Evolutionary conservation across 2,329 filamentous ascomycete species (phyloP), one percentile per base, ranked within the genome.

Genomic region (Aureobasidium sp.): DNA sequence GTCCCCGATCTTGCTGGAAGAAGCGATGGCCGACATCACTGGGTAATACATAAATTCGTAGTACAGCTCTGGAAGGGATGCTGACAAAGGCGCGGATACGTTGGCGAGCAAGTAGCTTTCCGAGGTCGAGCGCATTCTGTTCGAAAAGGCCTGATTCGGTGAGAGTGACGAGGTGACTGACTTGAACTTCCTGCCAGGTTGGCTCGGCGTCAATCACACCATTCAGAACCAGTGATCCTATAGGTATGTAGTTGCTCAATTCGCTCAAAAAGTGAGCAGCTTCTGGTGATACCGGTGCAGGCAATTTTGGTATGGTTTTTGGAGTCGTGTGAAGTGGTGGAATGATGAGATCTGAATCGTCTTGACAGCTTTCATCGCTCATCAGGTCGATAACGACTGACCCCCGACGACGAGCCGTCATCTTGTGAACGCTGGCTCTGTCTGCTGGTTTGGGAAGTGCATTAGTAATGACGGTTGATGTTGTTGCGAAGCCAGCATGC

Each of bases 1-100:
- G 71, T 1, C 66, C 67, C 62, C 79, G 75, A 1, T 74, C 76
- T 7, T 84, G 78, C 43, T 82, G 75, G n/a, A 89, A 75, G 4
- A 72, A 71, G 1, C 76, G 70, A 34, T 84, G 80, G 2, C 81
- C 79, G 37, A 84, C 77, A 72, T 92, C 88, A 65, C 88, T 84
- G 2, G 87, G 85, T 2, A 89, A 78, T 4, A 88, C 67, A 67
- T 87, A 86, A 0, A 90, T 76, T 26, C 87, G 79, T 8, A 84
- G 51, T 39, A 75, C 44, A 59, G 43, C n/a, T 9, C 15, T 59
- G 3, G 29, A 47, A 1, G 53, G 53, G 7, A 9, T 7, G 3
- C 24, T 43, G 3, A 20, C 36, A 24, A 63, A 63, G 1, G 67
- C 10, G 17, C 68, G 64, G 15, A 71, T 65, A 65, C 69, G 70